These are phyloP conservation scores for Dipodascus albidus DNA, from an alignment of 805 yeast genomes.

Conservation along the genomic window DNA sequence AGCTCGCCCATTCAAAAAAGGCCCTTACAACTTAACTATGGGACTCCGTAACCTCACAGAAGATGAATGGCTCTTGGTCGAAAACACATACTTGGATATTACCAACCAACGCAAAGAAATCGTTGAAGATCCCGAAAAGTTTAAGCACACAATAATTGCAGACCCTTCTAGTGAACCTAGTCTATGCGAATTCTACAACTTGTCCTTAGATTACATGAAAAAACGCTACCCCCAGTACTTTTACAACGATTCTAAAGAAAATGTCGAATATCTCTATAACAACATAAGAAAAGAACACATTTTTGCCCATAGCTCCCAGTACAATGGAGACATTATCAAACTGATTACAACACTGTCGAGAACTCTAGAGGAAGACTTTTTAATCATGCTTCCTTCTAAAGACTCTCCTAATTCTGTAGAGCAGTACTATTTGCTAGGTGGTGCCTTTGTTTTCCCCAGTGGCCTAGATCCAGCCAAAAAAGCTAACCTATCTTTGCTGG, in stretches of 20 bases:
- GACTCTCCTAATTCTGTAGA: slow-evolving; percentile 29
- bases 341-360: slow-evolving; percentile 16
- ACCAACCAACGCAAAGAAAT: slow-evolving; percentile 31
- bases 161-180: slow-evolving; percentile 26
- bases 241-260: slow-evolving; percentile 18
- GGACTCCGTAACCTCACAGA: slow-evolving; percentile 39
- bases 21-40: slow-evolving; percentile 53
- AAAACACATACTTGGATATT: slow-evolving; percentile 41
- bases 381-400: slow-evolving; percentile 38
- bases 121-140: slow-evolving; percentile 17
- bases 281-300: slow-evolving; percentile 31
- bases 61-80: slow-evolving; percentile 50
- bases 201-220: slow-evolving; percentile 29
- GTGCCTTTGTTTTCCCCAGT: slow-evolving; percentile 53
- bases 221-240: slow-evolving; percentile 47
- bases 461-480: slow-evolving; percentile 57
- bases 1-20: slow-evolving; percentile 51
- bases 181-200: slow-evolving; percentile 40
- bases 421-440: slow-evolving; percentile 42
- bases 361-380: slow-evolving; percentile 52
- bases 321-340: slow-evolving; percentile 9
- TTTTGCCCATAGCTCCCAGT: slow-evolving; percentile 22
- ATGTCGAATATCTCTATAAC: slow-evolving; percentile 26
- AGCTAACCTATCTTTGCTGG: slow-evolving; percentile 42
- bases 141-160: slow-evolving; percentile 24